phyloP scores from a whole-genome alignment of 2,329 filamentous ascomycete genomes.

The Aureobasidium leucospermi region DNA sequence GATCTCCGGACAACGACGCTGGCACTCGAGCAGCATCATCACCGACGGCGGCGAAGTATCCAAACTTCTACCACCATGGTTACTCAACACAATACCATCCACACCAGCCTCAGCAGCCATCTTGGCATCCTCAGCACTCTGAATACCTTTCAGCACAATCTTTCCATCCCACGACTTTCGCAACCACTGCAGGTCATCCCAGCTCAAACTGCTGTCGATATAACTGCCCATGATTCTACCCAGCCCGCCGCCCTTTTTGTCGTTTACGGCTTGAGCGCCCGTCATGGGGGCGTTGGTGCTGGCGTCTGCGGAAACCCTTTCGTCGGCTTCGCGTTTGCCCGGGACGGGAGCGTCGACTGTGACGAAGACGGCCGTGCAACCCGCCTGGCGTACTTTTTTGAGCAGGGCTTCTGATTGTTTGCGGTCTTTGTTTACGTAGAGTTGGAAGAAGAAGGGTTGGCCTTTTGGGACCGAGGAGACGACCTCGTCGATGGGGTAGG shows the following conservation, averaged over 20 bases:
- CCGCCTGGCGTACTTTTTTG: slow-evolving; percentile 37
- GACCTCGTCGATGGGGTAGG: slow-evolving; percentile 27
- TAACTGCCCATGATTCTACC: slow-evolving; percentile 50
- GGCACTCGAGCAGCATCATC: slow-evolving; percentile 55
- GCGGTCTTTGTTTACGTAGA: slow-evolving; percentile 55
- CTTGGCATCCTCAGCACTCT: slow-evolving; percentile 34
- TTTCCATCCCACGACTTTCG: slow-evolving; percentile 33
- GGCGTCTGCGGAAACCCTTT: slow-evolving; percentile 41
- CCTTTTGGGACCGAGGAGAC: slow-evolving; percentile 18
- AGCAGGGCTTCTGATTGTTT: slow-evolving; percentile 45
- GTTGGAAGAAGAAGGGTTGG: slow-evolving; percentile 48
- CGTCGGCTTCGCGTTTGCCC: slow-evolving; percentile 47
- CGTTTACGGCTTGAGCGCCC: slow-evolving; percentile 44
- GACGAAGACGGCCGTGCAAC: slow-evolving; percentile 49
- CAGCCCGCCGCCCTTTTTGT: slow-evolving; percentile 48
- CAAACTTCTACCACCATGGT: slow-evolving; percentile 47
- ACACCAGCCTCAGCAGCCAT: slow-evolving; percentile 36
- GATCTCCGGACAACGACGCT: slow-evolving; percentile 52
- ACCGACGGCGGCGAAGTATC: slow-evolving; percentile 48
- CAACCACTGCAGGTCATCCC: slow-evolving; percentile 41
- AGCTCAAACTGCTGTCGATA: slow-evolving; percentile 50
- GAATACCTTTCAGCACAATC: slow-evolving; percentile 39
- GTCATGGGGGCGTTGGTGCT: slow-evolving; percentile 43
- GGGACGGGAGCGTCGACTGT: slow-evolving; percentile 53
- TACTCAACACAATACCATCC: slow-evolving; percentile 42